phyloP scores from a whole-genome alignment of 1,284 basidiomycete genomes.

The Sphagnurus paluster region DNA sequence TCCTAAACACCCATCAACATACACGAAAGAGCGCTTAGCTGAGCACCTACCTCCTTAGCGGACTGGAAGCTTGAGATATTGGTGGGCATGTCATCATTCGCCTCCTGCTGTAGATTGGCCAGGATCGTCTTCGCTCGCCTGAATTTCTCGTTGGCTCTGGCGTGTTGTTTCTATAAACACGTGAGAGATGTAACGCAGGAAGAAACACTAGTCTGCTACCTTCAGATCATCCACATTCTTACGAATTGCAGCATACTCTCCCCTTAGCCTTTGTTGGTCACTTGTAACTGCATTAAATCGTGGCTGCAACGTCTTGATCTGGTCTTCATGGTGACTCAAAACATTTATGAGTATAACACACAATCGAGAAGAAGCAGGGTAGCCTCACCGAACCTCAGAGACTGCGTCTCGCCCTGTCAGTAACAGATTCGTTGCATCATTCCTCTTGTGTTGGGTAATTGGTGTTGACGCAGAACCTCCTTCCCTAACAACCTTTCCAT shows the following conservation, averaged over 20 bases:
- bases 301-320: slow-evolving; percentile 23
- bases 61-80: slow-evolving; percentile 68
- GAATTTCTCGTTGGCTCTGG: slow-evolving; percentile 20
- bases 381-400: slow-evolving; percentile 35
- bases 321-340: slow-evolving; percentile 26
- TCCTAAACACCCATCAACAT: slow-evolving; percentile 39
- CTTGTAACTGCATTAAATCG: slow-evolving; percentile 17
- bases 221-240: slow-evolving; percentile 25
- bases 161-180: slow-evolving; percentile 27
- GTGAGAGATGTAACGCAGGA: slow-evolving; percentile 2
- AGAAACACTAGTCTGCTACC: slow-evolving; percentile 18
- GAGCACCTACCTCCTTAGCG: slow-evolving; percentile 45
- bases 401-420: slow-evolving; percentile 45
- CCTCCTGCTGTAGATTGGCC: slow-evolving; percentile 45
- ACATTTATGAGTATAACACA: neutral
- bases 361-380: too few species aligned
- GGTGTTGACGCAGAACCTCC: slow-evolving; percentile 57
- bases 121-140: slow-evolving; percentile 29
- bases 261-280: slow-evolving; percentile 18
- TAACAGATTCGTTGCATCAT: slow-evolving; percentile 48
- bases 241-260: slow-evolving; percentile 19
- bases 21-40: neutral
- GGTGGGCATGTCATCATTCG: slow-evolving; percentile 74
- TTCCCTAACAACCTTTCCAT: slow-evolving; percentile 42
- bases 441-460: slow-evolving; percentile 29